These are phyloP conservation scores for Pyrenopolyporus hunteri DNA, from an alignment of 495 filamentous ascomycete species.

Conservation along the genomic window DNA sequence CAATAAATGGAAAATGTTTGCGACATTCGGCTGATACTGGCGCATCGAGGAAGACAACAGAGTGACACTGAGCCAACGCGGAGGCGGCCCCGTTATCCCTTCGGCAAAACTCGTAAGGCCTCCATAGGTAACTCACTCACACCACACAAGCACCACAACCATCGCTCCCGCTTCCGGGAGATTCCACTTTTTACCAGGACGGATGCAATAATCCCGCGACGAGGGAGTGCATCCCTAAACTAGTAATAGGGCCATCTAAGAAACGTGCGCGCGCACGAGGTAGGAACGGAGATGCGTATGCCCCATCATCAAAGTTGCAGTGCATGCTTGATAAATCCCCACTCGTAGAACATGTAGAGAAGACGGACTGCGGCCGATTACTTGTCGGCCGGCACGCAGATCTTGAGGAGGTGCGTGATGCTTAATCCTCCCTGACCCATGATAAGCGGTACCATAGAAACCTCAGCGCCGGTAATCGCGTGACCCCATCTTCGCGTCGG, in stretches of 20 bases:
- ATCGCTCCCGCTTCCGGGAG: constrained; percentile 2
- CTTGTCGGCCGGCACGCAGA: constrained; percentile 26
- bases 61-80: not conserved
- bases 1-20: not conserved
- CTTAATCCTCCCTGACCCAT: constrained; percentile 1
- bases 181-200: constrained; percentile 22
- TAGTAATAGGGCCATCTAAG: not conserved
- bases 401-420: constrained; percentile 28
- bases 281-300: not conserved
- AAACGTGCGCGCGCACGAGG: not conserved
- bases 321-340: constrained; percentile 5
- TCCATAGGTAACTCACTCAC: too few relatives aligned
- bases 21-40: not conserved
- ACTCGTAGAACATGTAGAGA: not conserved
- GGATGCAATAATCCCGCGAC: constrained; percentile 26
- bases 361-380: not conserved
- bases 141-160: too few relatives aligned
- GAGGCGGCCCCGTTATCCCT: not conserved
- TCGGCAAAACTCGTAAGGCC: constrained; percentile 5
- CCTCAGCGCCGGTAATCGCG: constrained; percentile 22
- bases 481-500: constrained; percentile 18
- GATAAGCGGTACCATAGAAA: constrained; percentile 24
- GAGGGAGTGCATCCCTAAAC: constrained; percentile 10
- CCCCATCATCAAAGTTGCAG: constrained; percentile 1
- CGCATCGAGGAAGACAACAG: not conserved